Percentiles rank a stretch among this genome's conserved stretches.
Evolutionary conservation across 805 yeast genomes (phyloP).

Genomic region (Scheffersomyces lignosus): DNA sequence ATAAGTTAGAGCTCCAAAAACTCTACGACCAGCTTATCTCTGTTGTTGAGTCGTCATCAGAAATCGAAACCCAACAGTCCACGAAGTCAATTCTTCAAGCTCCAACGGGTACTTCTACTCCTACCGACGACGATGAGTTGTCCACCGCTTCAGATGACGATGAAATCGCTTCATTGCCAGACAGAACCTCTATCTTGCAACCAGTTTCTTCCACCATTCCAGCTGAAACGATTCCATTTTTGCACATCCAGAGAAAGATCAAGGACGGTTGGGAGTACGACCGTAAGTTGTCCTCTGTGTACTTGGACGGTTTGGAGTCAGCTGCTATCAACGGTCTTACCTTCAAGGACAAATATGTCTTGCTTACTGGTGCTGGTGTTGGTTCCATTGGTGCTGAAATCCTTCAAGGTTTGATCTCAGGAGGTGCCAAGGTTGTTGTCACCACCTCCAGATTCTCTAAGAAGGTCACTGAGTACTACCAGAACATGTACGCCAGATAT

Average conservation of each 20-base stretch:
- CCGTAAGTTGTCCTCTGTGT: slow-evolving; percentile 69
- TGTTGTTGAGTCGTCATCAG: slow-evolving; percentile 67
- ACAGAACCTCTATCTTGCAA: slow-evolving; percentile 63
- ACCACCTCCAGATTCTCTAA: slow-evolving; percentile 95
- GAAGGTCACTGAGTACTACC: slow-evolving; percentile 93
- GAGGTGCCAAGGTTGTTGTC: slow-evolving; percentile 97
- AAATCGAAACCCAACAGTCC: slow-evolving; percentile 66
- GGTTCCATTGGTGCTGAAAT: slow-evolving; percentile 99
- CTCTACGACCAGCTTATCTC: slow-evolving; percentile 69
- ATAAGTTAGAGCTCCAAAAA: slow-evolving; percentile 69
- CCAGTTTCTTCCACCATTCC: slow-evolving; percentile 76
- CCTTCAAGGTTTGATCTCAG: slow-evolving; percentile 89
- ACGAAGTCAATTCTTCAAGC: slow-evolving; percentile 51
- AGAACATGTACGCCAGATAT: slow-evolving; percentile 84
- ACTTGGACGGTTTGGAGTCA: slow-evolving; percentile 86
- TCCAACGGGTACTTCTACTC: slow-evolving; percentile 44
- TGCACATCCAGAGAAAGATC: slow-evolving; percentile 82
- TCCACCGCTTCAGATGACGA: slow-evolving; percentile 61
- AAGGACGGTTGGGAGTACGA: slow-evolving; percentile 85
- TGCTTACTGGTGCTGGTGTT: slow-evolving; percentile 97
- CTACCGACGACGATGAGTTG: slow-evolving; percentile 37
- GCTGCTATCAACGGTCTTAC: slow-evolving; percentile 95
- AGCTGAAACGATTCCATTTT: slow-evolving; percentile 88
- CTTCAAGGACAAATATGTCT: slow-evolving; percentile 82
- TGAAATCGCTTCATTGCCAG: slow-evolving; percentile 84